phyloP scores from a whole-genome alignment of 1,139 yeast species.

The Yamadazyma atlantica region DNA sequence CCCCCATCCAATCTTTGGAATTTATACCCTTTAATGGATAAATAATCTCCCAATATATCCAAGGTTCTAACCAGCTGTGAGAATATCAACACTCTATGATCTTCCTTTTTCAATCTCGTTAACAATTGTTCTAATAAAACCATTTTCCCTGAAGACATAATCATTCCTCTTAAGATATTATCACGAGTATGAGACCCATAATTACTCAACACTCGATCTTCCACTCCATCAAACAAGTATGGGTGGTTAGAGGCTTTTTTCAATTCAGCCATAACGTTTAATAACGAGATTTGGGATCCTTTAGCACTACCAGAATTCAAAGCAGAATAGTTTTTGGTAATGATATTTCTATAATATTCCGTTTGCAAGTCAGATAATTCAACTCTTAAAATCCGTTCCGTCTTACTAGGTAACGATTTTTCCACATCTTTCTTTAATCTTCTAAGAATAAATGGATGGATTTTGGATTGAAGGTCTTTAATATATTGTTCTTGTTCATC shows the following conservation, averaged over 20 bases:
- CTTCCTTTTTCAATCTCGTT: constrained; percentile 83
- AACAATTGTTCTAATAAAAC: constrained; percentile 87
- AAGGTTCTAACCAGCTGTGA: constrained; percentile 97
- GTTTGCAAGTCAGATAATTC: constrained; percentile 95
- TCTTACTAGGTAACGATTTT: constrained; percentile 90
- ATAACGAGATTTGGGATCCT: constrained; percentile 75
- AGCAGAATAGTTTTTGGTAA: constrained; percentile 89
- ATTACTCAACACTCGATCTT: constrained; percentile 70
- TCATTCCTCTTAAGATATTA: constrained; percentile 80
- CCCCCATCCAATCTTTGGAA: constrained; percentile 97
- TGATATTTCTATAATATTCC: constrained; percentile 88
- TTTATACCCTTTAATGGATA: constrained; percentile 83
- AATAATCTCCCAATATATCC: constrained; percentile 92
- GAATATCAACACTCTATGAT: constrained; percentile 92
- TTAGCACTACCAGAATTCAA: constrained; percentile 76
- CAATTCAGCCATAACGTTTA: constrained; percentile 92
- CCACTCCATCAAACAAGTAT: constrained; percentile 90
- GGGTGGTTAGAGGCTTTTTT: constrained; percentile 98
- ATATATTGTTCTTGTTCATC: constrained; percentile 86
- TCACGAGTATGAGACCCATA: constrained; percentile 69
- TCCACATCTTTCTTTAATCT: constrained; percentile 96
- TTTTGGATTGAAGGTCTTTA: constrained; percentile 75
- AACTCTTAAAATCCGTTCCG: constrained; percentile 92
- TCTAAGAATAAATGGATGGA: constrained; percentile 89
- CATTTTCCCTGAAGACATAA: constrained; percentile 98